Conservation (phyloP, 768 basidiomycete genomes). For the Lactarius psammicola region DNA sequence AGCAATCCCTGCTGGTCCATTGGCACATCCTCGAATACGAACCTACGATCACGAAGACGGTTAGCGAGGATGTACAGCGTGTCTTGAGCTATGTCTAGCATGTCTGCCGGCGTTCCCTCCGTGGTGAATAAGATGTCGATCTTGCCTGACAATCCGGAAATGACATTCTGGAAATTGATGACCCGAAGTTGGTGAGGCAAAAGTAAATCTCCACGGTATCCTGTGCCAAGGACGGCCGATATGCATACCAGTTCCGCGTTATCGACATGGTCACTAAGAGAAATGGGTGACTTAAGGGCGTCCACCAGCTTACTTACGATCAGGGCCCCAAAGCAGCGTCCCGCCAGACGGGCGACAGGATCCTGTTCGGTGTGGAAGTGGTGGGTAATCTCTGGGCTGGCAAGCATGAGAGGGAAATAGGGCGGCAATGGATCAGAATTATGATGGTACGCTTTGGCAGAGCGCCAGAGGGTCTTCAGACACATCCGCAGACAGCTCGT, state of each 20-base stretch:
- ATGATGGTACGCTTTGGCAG: not conserved
- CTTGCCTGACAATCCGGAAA: not conserved
- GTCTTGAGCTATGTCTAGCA: not conserved
- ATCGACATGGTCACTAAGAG: not conserved
- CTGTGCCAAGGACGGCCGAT: not conserved
- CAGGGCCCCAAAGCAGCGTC: not conserved
- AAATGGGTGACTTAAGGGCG: not conserved
- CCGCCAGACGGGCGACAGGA: not conserved
- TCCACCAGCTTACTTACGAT: not conserved
- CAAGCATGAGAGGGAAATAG: not conserved
- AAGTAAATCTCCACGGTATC: not conserved
- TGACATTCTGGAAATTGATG: not conserved
- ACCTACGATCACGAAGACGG: not conserved
- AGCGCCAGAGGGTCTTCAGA: not conserved
- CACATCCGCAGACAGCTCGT: not conserved
- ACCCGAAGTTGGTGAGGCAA: not conserved
- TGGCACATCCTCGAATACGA: not conserved
- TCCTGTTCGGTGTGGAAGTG: not conserved
- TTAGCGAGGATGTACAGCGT: not conserved
- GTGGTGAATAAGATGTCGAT: not conserved
- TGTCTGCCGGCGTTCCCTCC: not conserved
- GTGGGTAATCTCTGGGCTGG: not conserved
- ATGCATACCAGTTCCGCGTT: not conserved
- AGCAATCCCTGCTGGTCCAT: not conserved
- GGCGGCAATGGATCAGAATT: not conserved